Base-by-base conservation (phyloP, 2,329 filamentous ascomycete species). In the Beauveria medogensis region DNA sequence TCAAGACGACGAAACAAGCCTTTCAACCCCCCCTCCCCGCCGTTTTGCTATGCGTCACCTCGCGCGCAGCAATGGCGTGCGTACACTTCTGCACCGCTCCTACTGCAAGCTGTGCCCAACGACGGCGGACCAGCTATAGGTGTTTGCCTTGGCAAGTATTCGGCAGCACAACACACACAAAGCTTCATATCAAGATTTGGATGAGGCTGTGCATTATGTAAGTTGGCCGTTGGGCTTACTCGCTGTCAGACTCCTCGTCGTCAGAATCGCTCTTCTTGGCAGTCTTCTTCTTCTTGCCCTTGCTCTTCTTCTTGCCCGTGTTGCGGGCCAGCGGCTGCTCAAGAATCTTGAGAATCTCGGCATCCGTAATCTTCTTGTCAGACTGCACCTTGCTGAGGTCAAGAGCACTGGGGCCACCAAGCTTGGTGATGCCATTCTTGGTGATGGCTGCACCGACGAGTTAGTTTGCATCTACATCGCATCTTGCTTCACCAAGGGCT, bases 351-450 rank as follows among this genome's bases (percentile, higher is more conserved):
- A 97, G 86, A 67, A 99, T 83, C 79, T 97, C 93, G 79, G 96
- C 91, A 66, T 97, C 93, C 67, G 87, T 88, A 71, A 99, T 96
- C 84, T 97, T 97, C 85, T 97, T 97, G 76, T 97, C 92, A 40
- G 91, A 88, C 84, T 96, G 89, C 82, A 88, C 85, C 80, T 92
- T 92, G 72, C 82, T 84, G 64, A 94, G 74, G 72, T 97, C 91
- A 65, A 89, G 82, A 24, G 87, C 74, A 64, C 90, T 86, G 40
- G 94, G 88, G 28, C 84, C 87, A 69, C 91, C 87, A 62, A 99
- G 80, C 78, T 90, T 91, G 71, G 89, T 91, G 70, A 99, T 81
- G 67, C 94, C 94, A 74, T 97, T 97, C 86, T 99, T 99, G 70
- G 92, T 97, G 75, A 99, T 92, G 63, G 91, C 94, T 96, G 59